phyloP scores from a whole-genome alignment of 345 rosid species.

The Heritiera fomes region DNA sequence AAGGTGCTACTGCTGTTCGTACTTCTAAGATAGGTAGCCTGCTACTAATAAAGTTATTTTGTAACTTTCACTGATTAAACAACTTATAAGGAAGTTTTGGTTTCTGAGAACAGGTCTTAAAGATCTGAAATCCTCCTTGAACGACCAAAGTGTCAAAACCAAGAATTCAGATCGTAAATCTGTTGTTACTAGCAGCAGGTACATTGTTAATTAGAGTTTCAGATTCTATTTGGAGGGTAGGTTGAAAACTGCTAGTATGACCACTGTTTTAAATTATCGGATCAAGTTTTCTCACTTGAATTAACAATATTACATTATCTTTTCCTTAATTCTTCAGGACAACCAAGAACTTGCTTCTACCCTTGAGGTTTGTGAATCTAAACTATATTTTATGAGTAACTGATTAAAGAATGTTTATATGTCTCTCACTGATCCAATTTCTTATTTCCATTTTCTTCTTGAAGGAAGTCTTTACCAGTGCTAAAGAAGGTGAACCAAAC shows the following conservation, averaged over 20 bases:
- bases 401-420: not conserved
- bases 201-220: conserved; percentile 15
- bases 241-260: not conserved
- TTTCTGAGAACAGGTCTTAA: conserved; percentile 30
- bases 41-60: conserved; percentile 18
- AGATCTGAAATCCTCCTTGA: conserved; percentile 27
- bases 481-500: conserved; percentile 35
- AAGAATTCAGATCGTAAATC: conserved; percentile 43
- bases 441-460: conserved; percentile 27
- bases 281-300: conserved; percentile 1
- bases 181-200: conserved; percentile 46
- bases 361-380: conserved; percentile 39
- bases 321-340: conserved; percentile 27
- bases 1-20: conserved; percentile 30
- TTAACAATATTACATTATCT: not conserved
- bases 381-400: not conserved
- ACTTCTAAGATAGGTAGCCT: conserved; percentile 51
- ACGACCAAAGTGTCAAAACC: conserved; percentile 33
- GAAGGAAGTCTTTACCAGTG: conserved; percentile 58
- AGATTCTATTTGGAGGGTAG: not conserved
- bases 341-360: conserved; percentile 27
- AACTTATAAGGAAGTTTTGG: conserved; percentile 27
- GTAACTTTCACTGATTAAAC: conserved; percentile 18
- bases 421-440: conserved; percentile 16
- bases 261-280: conserved; percentile 12